Base-by-base conservation (phyloP, 2,329 filamentous ascomycete species). In the Colletotrichum plurivorum region DNA sequence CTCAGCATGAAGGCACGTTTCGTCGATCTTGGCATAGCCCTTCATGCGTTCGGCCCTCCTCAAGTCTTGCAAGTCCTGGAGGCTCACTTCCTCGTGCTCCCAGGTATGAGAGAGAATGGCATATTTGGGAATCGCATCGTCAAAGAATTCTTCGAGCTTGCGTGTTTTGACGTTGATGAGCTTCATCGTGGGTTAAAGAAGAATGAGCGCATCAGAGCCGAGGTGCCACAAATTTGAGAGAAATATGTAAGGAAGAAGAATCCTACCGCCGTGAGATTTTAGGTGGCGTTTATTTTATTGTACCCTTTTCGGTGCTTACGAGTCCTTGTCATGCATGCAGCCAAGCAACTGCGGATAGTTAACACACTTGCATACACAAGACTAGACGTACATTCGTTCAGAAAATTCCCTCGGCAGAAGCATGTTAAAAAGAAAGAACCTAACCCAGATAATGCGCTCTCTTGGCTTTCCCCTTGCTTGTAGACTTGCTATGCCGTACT, bases 101-200 rank as follows among this genome's bases (percentile, higher is more conserved):
- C 76, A 77, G 9, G 73, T 76, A 46, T 77, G 76, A 20, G 76
- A 77, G 4, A 77, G 54, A 54, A 77, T 76, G 45, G 74, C 73
- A 27, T 77, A 78, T 0, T 43, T n/a, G 5, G 67, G 57, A 18
- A 48, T 46, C 2, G 15, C 25, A 8, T 46, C 25, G 22, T 31
- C 55, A 18, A 18, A 58, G 22, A 58, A 45, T 10, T 20, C n/a
- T n/a, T 58, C 55, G 16, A 58, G 27, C 18, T 27, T 31, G 13
- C 41, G 20, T 31, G 55, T 58, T 36, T n/a, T n/a, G 41, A 58
- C 55, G 18, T 58, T 46, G 41, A 58, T 48, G 2, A 58, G 55
- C 41, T 48, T 46, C 55, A 58, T 58, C 15, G 16, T 43, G 12
- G 5, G 12, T 43, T 8, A 36, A 36, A 15, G 1, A 3, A 9